Conservation (phyloP, 116 monocot genomes). For the Iris pallida region DNA sequence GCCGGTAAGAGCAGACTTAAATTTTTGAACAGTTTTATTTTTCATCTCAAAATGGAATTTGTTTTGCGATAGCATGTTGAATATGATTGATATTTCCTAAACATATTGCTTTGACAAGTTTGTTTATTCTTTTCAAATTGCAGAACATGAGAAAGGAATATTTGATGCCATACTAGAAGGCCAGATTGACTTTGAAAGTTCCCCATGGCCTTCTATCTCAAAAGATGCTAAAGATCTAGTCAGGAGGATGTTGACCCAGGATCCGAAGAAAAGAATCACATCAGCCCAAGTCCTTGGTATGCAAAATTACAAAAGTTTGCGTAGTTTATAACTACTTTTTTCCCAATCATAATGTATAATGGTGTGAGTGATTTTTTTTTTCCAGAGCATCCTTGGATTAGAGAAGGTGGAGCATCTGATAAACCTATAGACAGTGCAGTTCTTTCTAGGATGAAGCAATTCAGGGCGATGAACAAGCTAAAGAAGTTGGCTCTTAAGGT, state of each 20-base stretch:
- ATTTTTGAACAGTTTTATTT: background rate
- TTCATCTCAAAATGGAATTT: no score
- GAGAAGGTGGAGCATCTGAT: conserved; percentile 69
- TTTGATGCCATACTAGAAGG: conserved; percentile 63
- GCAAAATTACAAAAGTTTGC: background rate
- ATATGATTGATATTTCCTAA: background rate
- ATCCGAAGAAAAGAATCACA: conserved; percentile 62
- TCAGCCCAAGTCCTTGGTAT: conserved; percentile 62
- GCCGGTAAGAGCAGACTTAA: conserved; percentile 38
- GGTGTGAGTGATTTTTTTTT: background rate
- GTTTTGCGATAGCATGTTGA: background rate
- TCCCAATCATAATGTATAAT: background rate
- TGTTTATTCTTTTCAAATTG: conserved; percentile 1
- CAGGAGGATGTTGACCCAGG: conserved; percentile 55
- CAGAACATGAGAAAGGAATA: conserved; percentile 75
- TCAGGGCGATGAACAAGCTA: conserved; percentile 32
- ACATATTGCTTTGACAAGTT: background rate
- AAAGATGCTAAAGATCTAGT: conserved; percentile 66
- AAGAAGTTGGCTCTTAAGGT: conserved; percentile 32
- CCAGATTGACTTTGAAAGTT: conserved; percentile 52
- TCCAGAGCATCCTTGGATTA: conserved; percentile 74
- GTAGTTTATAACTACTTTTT: background rate
- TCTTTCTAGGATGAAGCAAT: conserved; percentile 71
- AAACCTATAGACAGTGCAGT: conserved; percentile 63
- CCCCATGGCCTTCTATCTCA: conserved; percentile 80